Conservation (phyloP, 352 stramenopile species). For the Globisporangium nodosum region DNA sequence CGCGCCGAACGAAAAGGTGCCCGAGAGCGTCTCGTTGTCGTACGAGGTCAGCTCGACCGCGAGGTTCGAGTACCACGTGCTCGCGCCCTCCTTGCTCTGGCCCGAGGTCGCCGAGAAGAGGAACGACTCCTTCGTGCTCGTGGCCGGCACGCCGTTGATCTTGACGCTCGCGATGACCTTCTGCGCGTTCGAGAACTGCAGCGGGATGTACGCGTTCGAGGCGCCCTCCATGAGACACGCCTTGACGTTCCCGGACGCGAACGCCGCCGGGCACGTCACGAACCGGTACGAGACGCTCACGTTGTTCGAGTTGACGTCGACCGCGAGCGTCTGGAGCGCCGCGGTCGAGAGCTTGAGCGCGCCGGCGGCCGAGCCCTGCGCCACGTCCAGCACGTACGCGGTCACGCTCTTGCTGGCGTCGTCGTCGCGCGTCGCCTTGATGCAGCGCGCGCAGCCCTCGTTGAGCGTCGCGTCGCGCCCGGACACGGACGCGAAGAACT, state of each 20-base stretch:
- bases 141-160: constrained; percentile 51
- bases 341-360: constrained; percentile 42
- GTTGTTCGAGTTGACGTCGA: constrained; percentile 45
- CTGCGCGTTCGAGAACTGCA: constrained; percentile 81
- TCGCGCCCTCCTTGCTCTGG: constrained; percentile 25
- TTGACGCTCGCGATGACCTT: constrained; percentile 57
- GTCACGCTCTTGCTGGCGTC: constrained; percentile 34
- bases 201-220: constrained; percentile 69
- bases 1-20: constrained; percentile 54
- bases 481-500: constrained; percentile 70
- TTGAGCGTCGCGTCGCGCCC: constrained; percentile 50
- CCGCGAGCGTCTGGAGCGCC: constrained; percentile 33
- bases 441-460: constrained; percentile 63
- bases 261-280: constrained; percentile 41
- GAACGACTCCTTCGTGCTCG: constrained; percentile 45
- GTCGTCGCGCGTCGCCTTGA: constrained; percentile 57
- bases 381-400: constrained; percentile 72
- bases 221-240: constrained; percentile 81
- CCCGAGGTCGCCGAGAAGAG: constrained; percentile 57
- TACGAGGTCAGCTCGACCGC: constrained; percentile 50
- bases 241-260: constrained; percentile 67
- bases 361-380: constrained; percentile 43
- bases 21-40: constrained; percentile 46
- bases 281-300: constrained; percentile 61
- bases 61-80: constrained; percentile 57